Percentiles rank a stretch among this genome's conserved stretches.
Evolutionary conservation across 139 green algal genomes (phyloP).

Genomic region (Chlamydomonas applanata): DNA sequence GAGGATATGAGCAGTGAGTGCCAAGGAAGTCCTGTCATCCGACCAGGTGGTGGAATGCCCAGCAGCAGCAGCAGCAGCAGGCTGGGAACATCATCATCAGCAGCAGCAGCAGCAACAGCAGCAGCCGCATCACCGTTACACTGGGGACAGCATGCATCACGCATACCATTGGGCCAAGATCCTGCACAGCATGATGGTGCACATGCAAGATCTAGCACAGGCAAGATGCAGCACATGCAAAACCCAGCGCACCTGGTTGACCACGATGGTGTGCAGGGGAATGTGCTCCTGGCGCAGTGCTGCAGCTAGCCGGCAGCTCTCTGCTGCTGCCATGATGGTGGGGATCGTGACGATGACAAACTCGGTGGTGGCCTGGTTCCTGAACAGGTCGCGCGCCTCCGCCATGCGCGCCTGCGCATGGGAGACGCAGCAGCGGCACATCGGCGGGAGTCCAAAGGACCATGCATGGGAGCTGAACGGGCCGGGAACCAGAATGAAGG

Average conservation of each 20-base stretch:
- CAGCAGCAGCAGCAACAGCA: too few relatives aligned
- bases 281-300: slow-evolving; percentile 76
- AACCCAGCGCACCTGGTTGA: slow-evolving; percentile 98
- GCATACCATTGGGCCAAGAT: too few relatives aligned
- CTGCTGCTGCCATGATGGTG: slow-evolving; percentile 91
- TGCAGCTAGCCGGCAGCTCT: slow-evolving; percentile 78
- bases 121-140: too few relatives aligned
- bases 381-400: slow-evolving; percentile 86
- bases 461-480: neutral
- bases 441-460: neutral
- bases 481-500: neutral
- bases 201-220: too few relatives aligned
- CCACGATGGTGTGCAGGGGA: slow-evolving; percentile 80
- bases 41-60: too few relatives aligned
- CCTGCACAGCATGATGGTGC: too few relatives aligned
- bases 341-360: slow-evolving; percentile 99
- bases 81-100: too few relatives aligned
- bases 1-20: too few relatives aligned
- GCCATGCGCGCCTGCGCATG: slow-evolving; percentile 75
- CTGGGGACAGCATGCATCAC: too few relatives aligned
- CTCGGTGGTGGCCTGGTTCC: slow-evolving; percentile 77
- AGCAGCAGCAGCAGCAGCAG: too few relatives aligned
- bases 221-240: too few relatives aligned
- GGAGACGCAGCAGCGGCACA: neutral
- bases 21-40: too few relatives aligned